A percentile compares a stretch with the other conserved stretches of the same genome.
These are phyloP conservation scores for Rhodotorula sp. DNA, from an alignment of 1,284 basidiomycete genomes.

Conservation along the genomic window DNA sequence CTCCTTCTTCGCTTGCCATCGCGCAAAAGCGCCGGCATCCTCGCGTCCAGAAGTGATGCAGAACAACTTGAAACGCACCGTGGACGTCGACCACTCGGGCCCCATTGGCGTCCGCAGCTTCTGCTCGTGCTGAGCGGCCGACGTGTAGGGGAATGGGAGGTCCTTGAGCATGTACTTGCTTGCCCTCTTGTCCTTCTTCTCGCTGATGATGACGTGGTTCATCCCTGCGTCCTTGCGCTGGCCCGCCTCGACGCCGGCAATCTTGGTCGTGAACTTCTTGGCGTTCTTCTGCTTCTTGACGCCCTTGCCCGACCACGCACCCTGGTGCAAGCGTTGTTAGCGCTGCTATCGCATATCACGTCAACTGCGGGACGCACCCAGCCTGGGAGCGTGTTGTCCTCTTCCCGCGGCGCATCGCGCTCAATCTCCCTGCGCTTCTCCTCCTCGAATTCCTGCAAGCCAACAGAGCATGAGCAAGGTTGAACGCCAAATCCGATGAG, in stretches of 20 bases:
- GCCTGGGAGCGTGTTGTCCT: slow-evolving; percentile 89
- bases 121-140: slow-evolving; percentile 82
- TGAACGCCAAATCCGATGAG: background rate
- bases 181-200: slow-evolving; percentile 91
- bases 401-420: slow-evolving; percentile 76
- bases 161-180: slow-evolving; percentile 83
- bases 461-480: background rate
- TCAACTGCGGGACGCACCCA: slow-evolving; percentile 65
- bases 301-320: slow-evolving; percentile 86
- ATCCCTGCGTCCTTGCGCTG: slow-evolving; percentile 80
- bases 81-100: slow-evolving; percentile 87
- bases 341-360: background rate
- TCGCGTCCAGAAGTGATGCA: background rate
- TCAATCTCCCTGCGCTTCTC: slow-evolving; percentile 77
- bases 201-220: slow-evolving; percentile 88
- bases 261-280: slow-evolving; percentile 69
- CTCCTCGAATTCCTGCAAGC: slow-evolving; percentile 72
- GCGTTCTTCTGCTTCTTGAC: slow-evolving; percentile 53
- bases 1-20: background rate
- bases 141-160: slow-evolving; percentile 90
- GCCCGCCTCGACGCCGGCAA: slow-evolving; percentile 73
- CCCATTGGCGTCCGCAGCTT: slow-evolving; percentile 79
- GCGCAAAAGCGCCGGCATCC: background rate
- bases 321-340: slow-evolving; percentile 56
- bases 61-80: slow-evolving; percentile 62